Conservation (phyloP, 495 filamentous ascomycete genomes). For the Penicillium herquei region DNA sequence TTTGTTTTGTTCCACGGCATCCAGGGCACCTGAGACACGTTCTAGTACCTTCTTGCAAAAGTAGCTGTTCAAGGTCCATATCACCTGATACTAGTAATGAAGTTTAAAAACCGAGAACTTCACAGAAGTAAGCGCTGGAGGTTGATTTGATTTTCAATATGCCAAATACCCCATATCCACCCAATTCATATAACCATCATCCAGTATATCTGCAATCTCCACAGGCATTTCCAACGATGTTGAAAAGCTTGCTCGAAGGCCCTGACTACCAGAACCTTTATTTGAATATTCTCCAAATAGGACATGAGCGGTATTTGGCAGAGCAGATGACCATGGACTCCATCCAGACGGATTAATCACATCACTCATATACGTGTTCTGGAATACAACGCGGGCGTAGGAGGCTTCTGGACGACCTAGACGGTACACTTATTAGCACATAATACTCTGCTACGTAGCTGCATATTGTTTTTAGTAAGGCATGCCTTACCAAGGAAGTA, state of each 20-base stretch:
- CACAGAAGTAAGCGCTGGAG: no score
- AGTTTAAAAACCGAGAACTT: no score
- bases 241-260: conserved; percentile 1
- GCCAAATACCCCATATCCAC: conserved; percentile 3
- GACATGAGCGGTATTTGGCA: conserved; percentile 10
- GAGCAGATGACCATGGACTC: conserved; percentile 19
- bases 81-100: no score
- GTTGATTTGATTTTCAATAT: no score
- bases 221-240: conserved; percentile 1
- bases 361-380: conserved; percentile 45
- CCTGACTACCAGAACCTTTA: conserved; percentile 2
- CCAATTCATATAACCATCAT: conserved; percentile 8
- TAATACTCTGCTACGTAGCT: background rate
- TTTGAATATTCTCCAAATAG: conserved; percentile 9
- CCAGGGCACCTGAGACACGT: no score
- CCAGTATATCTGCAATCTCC: background rate
- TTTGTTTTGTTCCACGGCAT: no score
- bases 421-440: conserved; percentile 22
- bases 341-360: conserved; percentile 59
- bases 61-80: no score
- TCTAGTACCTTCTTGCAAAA: no score
- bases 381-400: conserved; percentile 57
- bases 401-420: conserved; percentile 59
- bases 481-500: background rate
- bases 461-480: no score